Evolutionary conservation across 2,329 filamentous ascomycete species (phyloP).

Genomic region (Dactylellina leptospora): DNA sequence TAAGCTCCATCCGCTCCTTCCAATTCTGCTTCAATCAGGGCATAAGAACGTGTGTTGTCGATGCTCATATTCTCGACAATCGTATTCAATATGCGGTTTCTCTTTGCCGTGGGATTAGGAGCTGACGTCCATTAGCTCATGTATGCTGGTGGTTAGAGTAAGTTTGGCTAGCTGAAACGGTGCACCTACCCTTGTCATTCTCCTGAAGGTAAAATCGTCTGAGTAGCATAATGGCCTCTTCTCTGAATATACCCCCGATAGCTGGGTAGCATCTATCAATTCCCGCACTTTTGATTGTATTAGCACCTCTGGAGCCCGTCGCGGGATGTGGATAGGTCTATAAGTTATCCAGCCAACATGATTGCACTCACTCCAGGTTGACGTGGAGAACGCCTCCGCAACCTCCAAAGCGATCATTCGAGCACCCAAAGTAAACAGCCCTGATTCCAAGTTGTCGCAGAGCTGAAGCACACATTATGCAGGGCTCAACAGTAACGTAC

Average conservation of each 20-base stretch:
- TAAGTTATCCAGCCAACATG: no score
- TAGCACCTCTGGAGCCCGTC: background rate
- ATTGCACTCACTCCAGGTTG: slow-evolving; percentile 70
- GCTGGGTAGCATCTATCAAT: slow-evolving; percentile 72
- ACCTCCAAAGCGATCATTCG: slow-evolving; percentile 96
- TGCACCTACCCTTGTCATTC: slow-evolving; percentile 79
- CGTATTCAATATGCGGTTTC: slow-evolving; percentile 56
- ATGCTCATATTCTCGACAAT: slow-evolving; percentile 54
- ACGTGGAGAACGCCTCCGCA: slow-evolving; percentile 92
- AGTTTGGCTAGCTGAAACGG: no score
- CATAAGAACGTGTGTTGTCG: slow-evolving; percentile 51
- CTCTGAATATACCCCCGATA: slow-evolving; percentile 73
- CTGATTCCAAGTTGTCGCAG: slow-evolving; percentile 87
- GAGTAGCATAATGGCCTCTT: slow-evolving; percentile 91
- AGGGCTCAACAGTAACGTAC: slow-evolving; percentile 98
- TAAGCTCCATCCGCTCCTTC: background rate
- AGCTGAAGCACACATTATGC: slow-evolving; percentile 97
- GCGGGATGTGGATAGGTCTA: no score
- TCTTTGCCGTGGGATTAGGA: slow-evolving; percentile 55
- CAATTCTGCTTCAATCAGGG: slow-evolving; percentile 28
- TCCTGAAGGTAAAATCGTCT: slow-evolving; percentile 97
- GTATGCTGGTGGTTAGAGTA: background rate
- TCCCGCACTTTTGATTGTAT: slow-evolving; percentile 70
- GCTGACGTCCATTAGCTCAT: slow-evolving; percentile 18
- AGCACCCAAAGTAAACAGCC: slow-evolving; percentile 91